These are phyloP conservation scores for Beta lomatogona DNA, from an alignment of 179 eudicot genomes.

Conservation along the genomic window DNA sequence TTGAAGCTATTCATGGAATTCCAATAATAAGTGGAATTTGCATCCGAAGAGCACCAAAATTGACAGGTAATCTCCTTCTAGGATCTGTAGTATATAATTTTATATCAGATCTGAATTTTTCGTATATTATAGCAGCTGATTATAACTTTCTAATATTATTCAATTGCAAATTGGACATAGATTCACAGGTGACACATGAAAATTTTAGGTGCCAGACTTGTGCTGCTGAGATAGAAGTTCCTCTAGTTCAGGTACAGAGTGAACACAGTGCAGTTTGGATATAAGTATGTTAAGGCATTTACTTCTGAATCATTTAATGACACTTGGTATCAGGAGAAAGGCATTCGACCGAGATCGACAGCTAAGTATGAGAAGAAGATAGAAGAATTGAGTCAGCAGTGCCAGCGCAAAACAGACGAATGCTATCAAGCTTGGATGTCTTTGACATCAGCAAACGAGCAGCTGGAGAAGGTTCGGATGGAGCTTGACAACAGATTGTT, in stretches of 20 bases:
- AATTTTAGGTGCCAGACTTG: slow-evolving; percentile 63
- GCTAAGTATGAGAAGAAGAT: slow-evolving; percentile 85
- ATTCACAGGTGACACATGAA: slow-evolving; percentile 40
- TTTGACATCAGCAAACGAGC: slow-evolving; percentile 73
- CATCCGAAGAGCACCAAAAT: slow-evolving; percentile 68
- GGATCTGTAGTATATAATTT: background rate
- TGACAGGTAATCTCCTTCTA: slow-evolving; percentile 44
- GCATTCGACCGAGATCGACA: slow-evolving; percentile 45
- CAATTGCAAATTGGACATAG: slow-evolving; percentile 37
- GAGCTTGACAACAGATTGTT: slow-evolving; percentile 79
- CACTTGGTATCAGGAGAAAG: slow-evolving; percentile 46
- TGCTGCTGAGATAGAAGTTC: slow-evolving; percentile 67
- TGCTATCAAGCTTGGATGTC: slow-evolving; percentile 99
- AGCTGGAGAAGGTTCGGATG: slow-evolving; percentile 84
- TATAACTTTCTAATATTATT: background rate
- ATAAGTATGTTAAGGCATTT: background rate
- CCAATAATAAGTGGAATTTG: slow-evolving; percentile 85
- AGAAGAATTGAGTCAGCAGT: slow-evolving; percentile 65
- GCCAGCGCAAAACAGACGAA: slow-evolving; percentile 83
- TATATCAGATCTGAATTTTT: background rate
- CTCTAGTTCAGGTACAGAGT: slow-evolving; percentile 65
- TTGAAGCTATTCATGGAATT: slow-evolving; percentile 78
- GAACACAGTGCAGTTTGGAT: slow-evolving; percentile 13
- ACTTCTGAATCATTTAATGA: background rate
- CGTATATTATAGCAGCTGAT: background rate